phyloP scores from a whole-genome alignment of 2,329 filamentous ascomycete genomes.

The Rhexocercosporidium sp. region DNA sequence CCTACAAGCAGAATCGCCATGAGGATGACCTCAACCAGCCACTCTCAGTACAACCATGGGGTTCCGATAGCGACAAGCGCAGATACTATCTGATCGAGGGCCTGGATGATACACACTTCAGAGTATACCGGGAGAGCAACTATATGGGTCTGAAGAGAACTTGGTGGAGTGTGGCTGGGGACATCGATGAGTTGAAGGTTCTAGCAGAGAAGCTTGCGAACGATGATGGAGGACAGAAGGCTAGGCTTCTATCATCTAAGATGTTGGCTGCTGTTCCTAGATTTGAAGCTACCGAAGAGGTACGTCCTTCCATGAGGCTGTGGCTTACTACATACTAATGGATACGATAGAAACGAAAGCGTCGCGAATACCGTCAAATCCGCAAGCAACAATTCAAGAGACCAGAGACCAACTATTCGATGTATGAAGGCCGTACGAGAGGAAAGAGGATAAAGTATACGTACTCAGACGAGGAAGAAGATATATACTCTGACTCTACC shows the following conservation, averaged over 20 bases:
- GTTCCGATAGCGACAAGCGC: conserved; percentile 85
- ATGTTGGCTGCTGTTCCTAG: conserved; percentile 82
- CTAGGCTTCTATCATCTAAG: conserved; percentile 76
- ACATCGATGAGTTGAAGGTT: conserved; percentile 81
- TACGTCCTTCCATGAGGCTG: conserved; percentile 49
- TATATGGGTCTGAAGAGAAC: conserved; percentile 75
- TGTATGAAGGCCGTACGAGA: conserved; percentile 94
- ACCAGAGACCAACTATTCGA: conserved; percentile 85
- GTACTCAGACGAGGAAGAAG: conserved; percentile 85
- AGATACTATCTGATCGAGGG: conserved; percentile 95
- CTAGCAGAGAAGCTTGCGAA: conserved; percentile 78
- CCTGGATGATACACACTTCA: conserved; percentile 90
- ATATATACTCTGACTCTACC: conserved; percentile 68
- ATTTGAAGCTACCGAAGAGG: conserved; percentile 92
- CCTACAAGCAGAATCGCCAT: conserved; percentile 86
- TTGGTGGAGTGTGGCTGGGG: conserved; percentile 93
- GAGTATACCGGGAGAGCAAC: conserved; percentile 93
- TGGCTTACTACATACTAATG: conserved; percentile 4
- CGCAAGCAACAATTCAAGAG: conserved; percentile 79
- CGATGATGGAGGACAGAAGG: conserved; percentile 80
- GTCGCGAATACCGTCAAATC: conserved; percentile 86
- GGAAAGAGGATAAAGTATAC: conserved; percentile 98
- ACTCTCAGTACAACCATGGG: conserved; percentile 89
- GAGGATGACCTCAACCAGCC: conserved; percentile 82
- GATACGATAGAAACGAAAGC: conserved; percentile 77